phyloP scores from a whole-genome alignment of 768 basidiomycete species.

The Sarcomyxa edulis region DNA sequence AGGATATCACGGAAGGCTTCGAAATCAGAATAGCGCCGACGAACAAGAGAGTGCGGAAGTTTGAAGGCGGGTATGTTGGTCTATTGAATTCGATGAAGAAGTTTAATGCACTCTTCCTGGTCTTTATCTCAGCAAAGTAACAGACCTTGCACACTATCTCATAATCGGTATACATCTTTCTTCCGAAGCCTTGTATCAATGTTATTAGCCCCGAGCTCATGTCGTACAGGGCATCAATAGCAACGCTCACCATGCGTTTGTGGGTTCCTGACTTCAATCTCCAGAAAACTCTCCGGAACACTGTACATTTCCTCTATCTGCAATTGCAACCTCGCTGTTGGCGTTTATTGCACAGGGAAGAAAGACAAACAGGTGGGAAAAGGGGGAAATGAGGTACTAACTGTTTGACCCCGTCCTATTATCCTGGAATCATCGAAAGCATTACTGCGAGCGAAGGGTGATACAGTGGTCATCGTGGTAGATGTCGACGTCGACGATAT shows the following conservation, averaged over 20 bases:
- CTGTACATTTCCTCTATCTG: conserved; percentile 99
- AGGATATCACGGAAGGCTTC: conserved; percentile 97
- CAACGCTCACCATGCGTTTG: conserved; percentile 82
- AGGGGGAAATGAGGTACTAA: conserved; percentile 22
- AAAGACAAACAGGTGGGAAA: conserved; percentile 6
- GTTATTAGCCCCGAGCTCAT: conserved; percentile 2
- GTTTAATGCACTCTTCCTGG: no score
- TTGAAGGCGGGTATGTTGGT: conserved; percentile 99
- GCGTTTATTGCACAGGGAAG: conserved; percentile 18
- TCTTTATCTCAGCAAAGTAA: no score
- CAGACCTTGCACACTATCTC: conserved; percentile 95
- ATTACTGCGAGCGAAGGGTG: conserved; percentile 59
- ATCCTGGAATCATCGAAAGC: conserved; percentile 50
- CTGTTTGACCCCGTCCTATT: conserved; percentile 52
- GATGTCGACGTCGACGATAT: no score
- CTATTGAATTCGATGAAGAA: conserved; percentile 31
- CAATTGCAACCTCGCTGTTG: conserved; percentile 16
- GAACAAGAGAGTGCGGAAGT: conserved; percentile 85
- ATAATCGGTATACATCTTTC: conserved; percentile 99
- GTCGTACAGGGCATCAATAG: no score
- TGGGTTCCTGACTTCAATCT: conserved; percentile 96
- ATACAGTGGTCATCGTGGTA: conserved; percentile 33
- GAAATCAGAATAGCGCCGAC: conserved; percentile 88
- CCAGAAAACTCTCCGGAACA: conserved; percentile 93
- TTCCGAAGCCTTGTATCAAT: conserved; percentile 72